These are phyloP conservation scores for Aspergillus sclerotialis DNA, from an alignment of 2,329 filamentous ascomycete species.

Conservation along the genomic window DNA sequence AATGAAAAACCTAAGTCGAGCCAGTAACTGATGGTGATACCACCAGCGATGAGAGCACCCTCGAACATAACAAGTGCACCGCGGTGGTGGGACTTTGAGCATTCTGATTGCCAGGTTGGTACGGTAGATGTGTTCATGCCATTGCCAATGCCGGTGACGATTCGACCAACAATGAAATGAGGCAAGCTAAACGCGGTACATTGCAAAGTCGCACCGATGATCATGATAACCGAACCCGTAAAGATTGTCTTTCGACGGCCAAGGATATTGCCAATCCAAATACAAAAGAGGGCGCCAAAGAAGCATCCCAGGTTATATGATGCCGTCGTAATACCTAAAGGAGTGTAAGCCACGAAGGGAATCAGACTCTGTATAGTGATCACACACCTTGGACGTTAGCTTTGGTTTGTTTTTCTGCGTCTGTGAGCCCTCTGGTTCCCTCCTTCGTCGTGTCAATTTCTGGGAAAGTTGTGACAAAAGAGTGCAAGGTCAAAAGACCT, in stretches of 20 bases:
- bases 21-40: conserved; percentile 46
- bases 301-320: conserved; percentile 47
- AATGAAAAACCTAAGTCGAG: conserved; percentile 48
- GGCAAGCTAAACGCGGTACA: conserved; percentile 40
- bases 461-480: conserved; percentile 37
- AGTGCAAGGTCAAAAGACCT: conserved; percentile 36
- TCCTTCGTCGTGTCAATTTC: conserved; percentile 26
- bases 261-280: conserved; percentile 45
- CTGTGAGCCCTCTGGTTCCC: conserved; percentile 9
- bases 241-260: conserved; percentile 47
- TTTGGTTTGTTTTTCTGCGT: conserved; percentile 15
- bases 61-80: conserved; percentile 49
- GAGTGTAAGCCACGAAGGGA: not conserved
- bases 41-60: conserved; percentile 45
- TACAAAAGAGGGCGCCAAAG: conserved; percentile 43
- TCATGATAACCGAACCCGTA: conserved; percentile 42
- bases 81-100: conserved; percentile 44
- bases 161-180: conserved; percentile 46
- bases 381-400: conserved; percentile 31
- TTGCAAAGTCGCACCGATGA: conserved; percentile 44
- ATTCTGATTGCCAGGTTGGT: conserved; percentile 47
- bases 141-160: conserved; percentile 44
- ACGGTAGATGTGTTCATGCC: conserved; percentile 48
- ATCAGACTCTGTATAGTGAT: no score
- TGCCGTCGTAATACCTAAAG: conserved; percentile 34